These are phyloP conservation scores for Emericellopsis atlantica DNA, from an alignment of 2,329 filamentous ascomycete genomes.

Conservation along the genomic window DNA sequence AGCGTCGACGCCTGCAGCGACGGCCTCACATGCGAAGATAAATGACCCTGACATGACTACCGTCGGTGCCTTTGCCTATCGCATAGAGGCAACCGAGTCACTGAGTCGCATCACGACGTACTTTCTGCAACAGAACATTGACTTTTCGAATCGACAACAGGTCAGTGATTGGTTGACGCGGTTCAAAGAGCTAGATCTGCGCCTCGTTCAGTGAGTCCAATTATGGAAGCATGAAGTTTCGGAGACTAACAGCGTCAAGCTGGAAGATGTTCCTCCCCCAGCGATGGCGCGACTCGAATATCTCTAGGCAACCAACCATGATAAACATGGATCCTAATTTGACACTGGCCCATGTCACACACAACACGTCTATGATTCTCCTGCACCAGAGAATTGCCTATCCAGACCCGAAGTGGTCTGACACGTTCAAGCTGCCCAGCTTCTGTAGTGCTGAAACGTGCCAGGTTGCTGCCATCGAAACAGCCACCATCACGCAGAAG, in stretches of 20 bases:
- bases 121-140: constrained; percentile 29
- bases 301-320: constrained; percentile 10
- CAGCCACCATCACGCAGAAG: constrained; percentile 28
- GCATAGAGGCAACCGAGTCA: constrained; percentile 32
- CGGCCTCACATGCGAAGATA: background rate
- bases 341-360: constrained; percentile 33
- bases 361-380: constrained; percentile 35
- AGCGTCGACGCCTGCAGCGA: background rate
- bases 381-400: constrained; percentile 35
- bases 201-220: constrained; percentile 23
- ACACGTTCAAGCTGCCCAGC: constrained; percentile 21
- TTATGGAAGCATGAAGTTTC: too few relatives aligned
- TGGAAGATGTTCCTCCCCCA: constrained; percentile 31
- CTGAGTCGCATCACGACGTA: constrained; percentile 29
- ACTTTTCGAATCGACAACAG: constrained; percentile 23
- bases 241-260: constrained; percentile 4
- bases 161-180: constrained; percentile 29
- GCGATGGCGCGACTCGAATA: constrained; percentile 25
- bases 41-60: constrained; percentile 17
- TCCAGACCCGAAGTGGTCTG: constrained; percentile 17
- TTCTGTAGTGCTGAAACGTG: constrained; percentile 34
- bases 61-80: constrained; percentile 31
- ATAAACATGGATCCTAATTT: constrained; percentile 33
- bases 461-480: constrained; percentile 29
- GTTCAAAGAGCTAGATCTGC: constrained; percentile 33